phyloP scores from a whole-genome alignment of 208 protist genomes.

The Trypanosoma theileri region DNA sequence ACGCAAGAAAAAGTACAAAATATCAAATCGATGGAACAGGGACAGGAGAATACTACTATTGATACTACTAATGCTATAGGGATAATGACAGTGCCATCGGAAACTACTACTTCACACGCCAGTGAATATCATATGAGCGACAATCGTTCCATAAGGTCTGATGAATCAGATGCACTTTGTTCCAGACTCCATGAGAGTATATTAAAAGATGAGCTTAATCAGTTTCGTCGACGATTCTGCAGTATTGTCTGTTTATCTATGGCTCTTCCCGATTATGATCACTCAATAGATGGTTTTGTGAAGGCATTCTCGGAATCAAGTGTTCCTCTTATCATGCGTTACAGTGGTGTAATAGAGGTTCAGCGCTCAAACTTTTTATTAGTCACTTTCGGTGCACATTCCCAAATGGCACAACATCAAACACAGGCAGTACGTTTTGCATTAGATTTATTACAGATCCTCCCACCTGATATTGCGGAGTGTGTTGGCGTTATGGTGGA shows the following conservation, averaged over 20 bases:
- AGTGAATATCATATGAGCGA: no score
- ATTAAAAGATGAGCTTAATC: conserved; percentile 42
- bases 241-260: conserved; percentile 27
- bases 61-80: no score
- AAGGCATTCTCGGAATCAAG: conserved; percentile 42
- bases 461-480: conserved; percentile 17
- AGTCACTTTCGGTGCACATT: conserved; percentile 56
- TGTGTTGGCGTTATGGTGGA: conserved; percentile 54
- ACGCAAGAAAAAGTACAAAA: no score
- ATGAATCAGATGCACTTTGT: not conserved
- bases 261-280: not conserved
- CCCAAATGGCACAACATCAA: conserved; percentile 50
- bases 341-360: conserved; percentile 59
- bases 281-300: conserved; percentile 23
- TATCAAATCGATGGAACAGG: no score
- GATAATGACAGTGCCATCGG: no score
- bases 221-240: conserved; percentile 53
- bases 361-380: conserved; percentile 50
- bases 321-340: conserved; percentile 45
- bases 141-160: not conserved
- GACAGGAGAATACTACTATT: no score
- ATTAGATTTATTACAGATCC: conserved; percentile 40
- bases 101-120: no score
- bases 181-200: conserved; percentile 39
- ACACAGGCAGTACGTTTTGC: conserved; percentile 54